These are phyloP conservation scores for Stagonosporopsis cucurbitacearum DNA, from an alignment of 2,329 filamentous ascomycete species.

Conservation along the genomic window DNA sequence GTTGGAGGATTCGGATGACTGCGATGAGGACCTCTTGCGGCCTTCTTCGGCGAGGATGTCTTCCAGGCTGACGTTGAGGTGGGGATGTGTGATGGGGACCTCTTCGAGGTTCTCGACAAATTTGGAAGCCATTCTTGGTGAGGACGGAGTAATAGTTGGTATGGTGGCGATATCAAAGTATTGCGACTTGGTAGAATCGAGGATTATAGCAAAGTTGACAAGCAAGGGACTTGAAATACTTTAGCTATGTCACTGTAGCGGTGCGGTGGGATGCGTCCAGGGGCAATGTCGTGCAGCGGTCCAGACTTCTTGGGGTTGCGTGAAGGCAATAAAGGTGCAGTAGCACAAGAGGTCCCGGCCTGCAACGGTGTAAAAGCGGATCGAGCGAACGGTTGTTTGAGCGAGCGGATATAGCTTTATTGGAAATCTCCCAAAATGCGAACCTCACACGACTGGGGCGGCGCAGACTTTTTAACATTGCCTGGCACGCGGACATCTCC, in stretches of 20 bases:
- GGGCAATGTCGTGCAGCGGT: constrained; percentile 16
- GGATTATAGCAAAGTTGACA: constrained; percentile 11
- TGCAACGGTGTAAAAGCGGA: constrained; percentile 13
- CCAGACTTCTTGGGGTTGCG: constrained; percentile 11
- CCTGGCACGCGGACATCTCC: constrained; percentile 17
- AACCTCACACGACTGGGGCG: constrained; percentile 18
- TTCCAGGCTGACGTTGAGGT: constrained; percentile 50
- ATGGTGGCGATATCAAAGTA: neutral
- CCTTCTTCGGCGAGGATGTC: constrained; percentile 49
- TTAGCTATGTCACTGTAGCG: constrained; percentile 16
- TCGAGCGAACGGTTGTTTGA: constrained; percentile 5
- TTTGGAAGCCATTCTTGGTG: constrained; percentile 43
- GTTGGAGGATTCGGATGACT: constrained; percentile 40
- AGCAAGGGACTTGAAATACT: constrained; percentile 12
- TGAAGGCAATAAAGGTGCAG: constrained; percentile 11
- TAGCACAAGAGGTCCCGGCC: constrained; percentile 8
- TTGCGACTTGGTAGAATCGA: neutral
- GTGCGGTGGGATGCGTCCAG: constrained; percentile 3
- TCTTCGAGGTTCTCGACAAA: constrained; percentile 50
- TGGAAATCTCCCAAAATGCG: constrained; percentile 8
- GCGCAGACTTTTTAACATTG: constrained; percentile 32
- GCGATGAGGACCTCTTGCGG: constrained; percentile 43
- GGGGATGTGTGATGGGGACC: constrained; percentile 46
- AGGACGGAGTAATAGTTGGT: neutral
- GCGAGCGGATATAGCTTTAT: constrained; percentile 17